A percentile compares a stretch with the other conserved stretches of the same genome.
These are phyloP conservation scores for Geoglossum cookeanum DNA, from an alignment of 2,329 filamentous ascomycete species.

Conservation along the genomic window DNA sequence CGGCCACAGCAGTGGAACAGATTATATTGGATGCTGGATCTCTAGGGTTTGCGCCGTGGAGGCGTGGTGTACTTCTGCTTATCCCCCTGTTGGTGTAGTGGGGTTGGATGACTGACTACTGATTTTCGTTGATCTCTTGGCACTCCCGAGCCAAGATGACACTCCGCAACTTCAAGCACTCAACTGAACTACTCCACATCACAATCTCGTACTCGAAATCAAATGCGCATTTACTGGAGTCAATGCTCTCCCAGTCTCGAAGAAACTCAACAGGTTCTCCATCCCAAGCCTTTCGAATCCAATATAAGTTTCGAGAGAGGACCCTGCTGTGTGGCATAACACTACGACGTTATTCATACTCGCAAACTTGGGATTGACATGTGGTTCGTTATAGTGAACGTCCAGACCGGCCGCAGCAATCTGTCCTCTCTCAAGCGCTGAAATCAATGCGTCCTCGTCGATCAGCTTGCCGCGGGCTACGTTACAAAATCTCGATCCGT, in stretches of 20 bases:
- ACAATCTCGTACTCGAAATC: conserved; percentile 4
- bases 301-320: conserved; percentile 45
- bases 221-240: conserved; percentile 39
- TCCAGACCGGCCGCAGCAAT: conserved; percentile 30
- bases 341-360: conserved; percentile 31
- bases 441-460: conserved; percentile 28
- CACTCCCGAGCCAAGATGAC: not conserved
- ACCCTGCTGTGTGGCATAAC: conserved; percentile 49
- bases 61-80: not conserved
- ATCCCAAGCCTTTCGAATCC: conserved; percentile 39
- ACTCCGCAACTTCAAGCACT: not conserved
- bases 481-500: conserved; percentile 29
- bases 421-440: conserved; percentile 28
- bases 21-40: not conserved
- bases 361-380: conserved; percentile 29
- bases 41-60: not conserved
- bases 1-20: not conserved
- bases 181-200: not conserved
- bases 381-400: conserved; percentile 30
- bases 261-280: conserved; percentile 43
- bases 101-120: not conserved
- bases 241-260: conserved; percentile 30
- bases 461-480: conserved; percentile 31
- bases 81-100: not conserved
- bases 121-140: not conserved